A percentile compares a stretch with the other conserved stretches of the same genome.
These are phyloP conservation scores for Venustampulla echinocandica DNA, from an alignment of 495 filamentous ascomycete genomes.

Conservation along the genomic window DNA sequence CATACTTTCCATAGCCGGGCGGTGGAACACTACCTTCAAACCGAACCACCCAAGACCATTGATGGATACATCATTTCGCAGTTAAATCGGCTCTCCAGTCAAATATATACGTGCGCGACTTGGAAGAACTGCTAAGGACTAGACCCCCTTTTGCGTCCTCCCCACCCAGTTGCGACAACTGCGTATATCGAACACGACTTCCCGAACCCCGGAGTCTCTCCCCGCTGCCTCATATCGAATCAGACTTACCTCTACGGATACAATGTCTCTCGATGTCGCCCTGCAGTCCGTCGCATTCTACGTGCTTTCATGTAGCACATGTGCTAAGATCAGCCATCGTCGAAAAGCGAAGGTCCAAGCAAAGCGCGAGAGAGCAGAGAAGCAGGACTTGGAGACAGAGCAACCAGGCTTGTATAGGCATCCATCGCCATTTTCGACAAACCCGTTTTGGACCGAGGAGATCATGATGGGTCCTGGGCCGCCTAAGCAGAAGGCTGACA, in stretches of 20 bases:
- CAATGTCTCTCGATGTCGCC: constrained; percentile 45
- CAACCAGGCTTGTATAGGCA: constrained; percentile 68
- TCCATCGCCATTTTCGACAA: constrained; percentile 73
- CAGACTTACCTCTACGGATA: constrained; percentile 2
- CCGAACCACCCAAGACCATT: too few relatives aligned
- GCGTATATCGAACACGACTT: too few relatives aligned
- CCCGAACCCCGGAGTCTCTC: too few relatives aligned
- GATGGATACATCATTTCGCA: too few relatives aligned
- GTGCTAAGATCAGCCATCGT: constrained; percentile 52
- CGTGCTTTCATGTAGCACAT: constrained; percentile 75
- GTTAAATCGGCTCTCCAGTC: too few relatives aligned
- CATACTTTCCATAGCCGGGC: too few relatives aligned
- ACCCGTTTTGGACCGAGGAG: constrained; percentile 79
- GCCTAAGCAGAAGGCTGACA: constrained; percentile 47
- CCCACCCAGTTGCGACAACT: too few relatives aligned
- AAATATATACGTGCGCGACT: too few relatives aligned
- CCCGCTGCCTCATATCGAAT: too few relatives aligned
- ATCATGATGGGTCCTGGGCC: constrained; percentile 70
- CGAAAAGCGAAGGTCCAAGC: constrained; percentile 60
- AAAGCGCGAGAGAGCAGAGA: constrained; percentile 49
- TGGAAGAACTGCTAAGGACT: too few relatives aligned
- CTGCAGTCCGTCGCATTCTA: constrained; percentile 82
- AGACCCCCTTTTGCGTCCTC: too few relatives aligned
- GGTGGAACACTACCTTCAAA: too few relatives aligned
- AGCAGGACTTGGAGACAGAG: constrained; percentile 49